These are phyloP conservation scores for Pseudogymnoascus verrucosus DNA, from an alignment of 2,329 filamentous ascomycete genomes.

Conservation along the genomic window DNA sequence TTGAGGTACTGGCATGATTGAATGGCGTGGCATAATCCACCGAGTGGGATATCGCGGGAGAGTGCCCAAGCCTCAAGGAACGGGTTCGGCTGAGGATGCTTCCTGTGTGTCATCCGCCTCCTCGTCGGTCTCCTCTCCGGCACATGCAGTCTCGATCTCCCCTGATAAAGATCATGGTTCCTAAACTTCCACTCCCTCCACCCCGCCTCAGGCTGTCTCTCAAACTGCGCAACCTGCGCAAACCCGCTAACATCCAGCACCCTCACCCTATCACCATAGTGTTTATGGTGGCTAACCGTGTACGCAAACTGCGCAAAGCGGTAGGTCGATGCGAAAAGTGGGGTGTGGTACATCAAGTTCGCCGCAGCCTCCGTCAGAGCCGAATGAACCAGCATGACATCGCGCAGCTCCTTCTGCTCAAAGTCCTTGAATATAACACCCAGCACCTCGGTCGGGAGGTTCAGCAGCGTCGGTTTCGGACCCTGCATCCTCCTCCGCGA, in stretches of 20 bases:
- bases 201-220: conserved; percentile 12
- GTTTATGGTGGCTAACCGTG: conserved; percentile 14
- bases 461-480: conserved; percentile 12
- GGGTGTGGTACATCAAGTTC: conserved; percentile 15
- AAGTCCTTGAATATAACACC: conserved; percentile 17
- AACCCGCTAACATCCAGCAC: conserved; percentile 19
- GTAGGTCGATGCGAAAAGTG: conserved; percentile 20
- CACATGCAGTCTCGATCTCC: neutral
- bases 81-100: conserved; percentile 18
- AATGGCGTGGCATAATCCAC: conserved; percentile 19
- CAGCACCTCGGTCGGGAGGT: conserved; percentile 18
- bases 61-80: conserved; percentile 15
- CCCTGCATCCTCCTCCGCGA: conserved; percentile 11
- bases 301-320: conserved; percentile 21
- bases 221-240: conserved; percentile 9
- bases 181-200: conserved; percentile 23
- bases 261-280: conserved; percentile 17
- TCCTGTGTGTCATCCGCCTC: neutral
- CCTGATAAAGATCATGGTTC: conserved; percentile 13
- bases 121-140: neutral
- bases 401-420: conserved; percentile 12
- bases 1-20: conserved; percentile 16
- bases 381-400: conserved; percentile 16
- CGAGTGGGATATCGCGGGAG: conserved; percentile 19
- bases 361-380: conserved; percentile 17